These are phyloP conservation scores for Termitomyces sp. DNA, from an alignment of 768 basidiomycete species.

Conservation along the genomic window DNA sequence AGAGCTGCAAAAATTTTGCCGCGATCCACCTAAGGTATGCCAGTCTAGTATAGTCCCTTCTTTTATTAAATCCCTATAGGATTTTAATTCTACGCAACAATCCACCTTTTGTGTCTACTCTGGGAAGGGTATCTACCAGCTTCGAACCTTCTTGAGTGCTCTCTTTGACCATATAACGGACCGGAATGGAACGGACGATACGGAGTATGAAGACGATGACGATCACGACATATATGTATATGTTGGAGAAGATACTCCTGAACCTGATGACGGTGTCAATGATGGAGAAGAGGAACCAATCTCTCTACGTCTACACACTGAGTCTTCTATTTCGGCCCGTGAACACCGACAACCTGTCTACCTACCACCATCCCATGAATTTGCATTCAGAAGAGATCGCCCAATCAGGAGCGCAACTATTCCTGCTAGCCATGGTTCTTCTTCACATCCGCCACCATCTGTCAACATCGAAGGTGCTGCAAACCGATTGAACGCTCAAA, in stretches of 20 bases:
- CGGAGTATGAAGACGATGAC: conserved; percentile 61
- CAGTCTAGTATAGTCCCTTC: neutral
- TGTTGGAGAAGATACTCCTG: conserved; percentile 43
- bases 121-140: conserved; percentile 79
- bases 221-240: conserved; percentile 47
- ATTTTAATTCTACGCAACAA: conserved; percentile 88
- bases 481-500: conserved; percentile 31
- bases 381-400: conserved; percentile 30
- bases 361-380: conserved; percentile 27
- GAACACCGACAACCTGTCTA: conserved; percentile 18
- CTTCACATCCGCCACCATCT: conserved; percentile 20
- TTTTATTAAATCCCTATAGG: conserved; percentile 38
- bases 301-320: conserved; percentile 22
- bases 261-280: conserved; percentile 33
- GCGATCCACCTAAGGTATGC: conserved; percentile 77
- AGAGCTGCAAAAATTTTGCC: conserved; percentile 87
- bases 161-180: conserved; percentile 74
- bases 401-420: conserved; percentile 22
- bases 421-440: conserved; percentile 11
- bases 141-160: conserved; percentile 75
- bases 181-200: conserved; percentile 63
- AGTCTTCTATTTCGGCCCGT: conserved; percentile 17
- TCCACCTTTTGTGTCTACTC: conserved; percentile 96
- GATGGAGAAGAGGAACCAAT: conserved; percentile 30
- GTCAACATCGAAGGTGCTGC: conserved; percentile 29